These are phyloP conservation scores for Eucalyptus pumila DNA, from an alignment of 345 rosid species.

Conservation along the genomic window DNA sequence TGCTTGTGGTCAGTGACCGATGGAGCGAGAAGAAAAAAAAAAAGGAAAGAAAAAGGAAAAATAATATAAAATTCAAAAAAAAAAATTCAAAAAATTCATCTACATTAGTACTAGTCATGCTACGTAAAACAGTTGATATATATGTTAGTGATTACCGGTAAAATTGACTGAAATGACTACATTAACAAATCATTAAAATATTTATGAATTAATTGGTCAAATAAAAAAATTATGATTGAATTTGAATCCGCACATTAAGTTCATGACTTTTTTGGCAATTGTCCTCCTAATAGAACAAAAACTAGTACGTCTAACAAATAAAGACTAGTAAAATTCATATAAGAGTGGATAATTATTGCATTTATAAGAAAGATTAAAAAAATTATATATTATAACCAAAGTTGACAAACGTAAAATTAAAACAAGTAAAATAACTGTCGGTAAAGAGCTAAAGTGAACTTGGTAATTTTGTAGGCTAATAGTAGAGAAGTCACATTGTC, in stretches of 20 bases:
- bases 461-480: background rate
- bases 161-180: background rate
- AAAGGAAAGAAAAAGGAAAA: too few relatives aligned
- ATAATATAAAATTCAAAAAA: accelerated
- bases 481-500: background rate
- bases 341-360: background rate
- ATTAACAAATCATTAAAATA: too few relatives aligned
- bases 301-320: background rate
- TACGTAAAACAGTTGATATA: accelerated
- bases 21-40: background rate
- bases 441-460: background rate
- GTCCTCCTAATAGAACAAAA: background rate
- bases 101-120: background rate
- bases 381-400: too few relatives aligned
- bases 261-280: background rate
- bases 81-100: too few relatives aligned
- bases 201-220: too few relatives aligned
- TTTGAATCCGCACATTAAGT: too few relatives aligned
- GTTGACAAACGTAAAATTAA: too few relatives aligned
- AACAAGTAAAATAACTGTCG: background rate
- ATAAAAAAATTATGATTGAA: background rate
- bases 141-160: background rate
- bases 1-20: accelerated
- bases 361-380: background rate
- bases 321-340: background rate